These are phyloP conservation scores for Kluyveromyces dobzhanskii DNA, from an alignment of 805 yeast genomes.

Conservation along the genomic window DNA sequence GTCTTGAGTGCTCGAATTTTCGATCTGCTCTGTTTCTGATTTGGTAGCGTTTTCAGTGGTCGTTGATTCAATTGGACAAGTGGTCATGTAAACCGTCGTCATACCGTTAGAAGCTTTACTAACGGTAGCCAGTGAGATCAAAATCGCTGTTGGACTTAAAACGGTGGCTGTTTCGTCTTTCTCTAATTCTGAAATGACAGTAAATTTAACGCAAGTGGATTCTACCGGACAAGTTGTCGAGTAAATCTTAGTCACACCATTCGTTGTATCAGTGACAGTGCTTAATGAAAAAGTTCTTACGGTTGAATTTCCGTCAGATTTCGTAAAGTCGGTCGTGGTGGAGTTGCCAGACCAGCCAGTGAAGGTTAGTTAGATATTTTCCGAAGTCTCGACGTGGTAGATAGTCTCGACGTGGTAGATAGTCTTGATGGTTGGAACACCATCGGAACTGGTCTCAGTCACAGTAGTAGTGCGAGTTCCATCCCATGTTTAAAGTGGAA, in stretches of 20 bases:
- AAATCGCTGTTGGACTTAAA: no score
- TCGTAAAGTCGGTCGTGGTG: no score
- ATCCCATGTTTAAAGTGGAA: background rate
- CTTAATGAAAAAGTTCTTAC: background rate
- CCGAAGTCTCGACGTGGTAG: no score
- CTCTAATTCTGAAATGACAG: background rate
- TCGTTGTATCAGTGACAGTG: background rate
- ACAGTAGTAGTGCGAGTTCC: conserved; percentile 1
- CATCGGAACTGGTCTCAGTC: conserved; percentile 7
- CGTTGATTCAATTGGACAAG: conserved; percentile 1
- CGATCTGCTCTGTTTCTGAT: background rate
- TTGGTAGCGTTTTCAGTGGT: background rate
- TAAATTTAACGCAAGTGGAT: background rate
- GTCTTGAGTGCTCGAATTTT: no score
- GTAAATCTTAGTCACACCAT: background rate
- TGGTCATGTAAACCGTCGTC: background rate
- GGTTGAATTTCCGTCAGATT: no score
- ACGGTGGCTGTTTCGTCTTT: no score
- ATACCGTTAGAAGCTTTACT: background rate
- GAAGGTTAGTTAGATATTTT: no score
- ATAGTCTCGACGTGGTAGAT: conserved; percentile 6
- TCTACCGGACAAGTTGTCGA: conserved; percentile 3
- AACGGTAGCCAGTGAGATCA: background rate
- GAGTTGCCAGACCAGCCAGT: no score
- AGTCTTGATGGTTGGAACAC: conserved; percentile 6